Base-by-base conservation (phyloP, 257 asterid genomes). In the Forsythia viridissima region DNA sequence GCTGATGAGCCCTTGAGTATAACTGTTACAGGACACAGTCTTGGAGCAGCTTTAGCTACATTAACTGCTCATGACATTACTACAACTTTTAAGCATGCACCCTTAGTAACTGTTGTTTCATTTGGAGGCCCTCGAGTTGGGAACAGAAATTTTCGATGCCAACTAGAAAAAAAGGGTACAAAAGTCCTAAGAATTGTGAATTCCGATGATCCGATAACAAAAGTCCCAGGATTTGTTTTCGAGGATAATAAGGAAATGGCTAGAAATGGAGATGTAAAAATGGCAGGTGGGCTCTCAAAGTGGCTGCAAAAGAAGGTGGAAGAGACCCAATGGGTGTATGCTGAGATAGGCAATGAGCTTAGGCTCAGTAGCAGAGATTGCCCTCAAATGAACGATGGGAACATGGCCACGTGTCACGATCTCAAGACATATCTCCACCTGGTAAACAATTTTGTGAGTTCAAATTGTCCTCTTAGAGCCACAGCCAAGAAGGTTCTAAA, bases 71-170 rank as follows among this genome's bases (percentile, higher is more conserved):
- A 92, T 74, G 99, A 95, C 80, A 88, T 95, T 44, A 85, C 87
- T 8, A 80, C 89, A 20, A 80, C 85, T 0, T 90, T 91, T 83
- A 74, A 69, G 9, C 77, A 86, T 3, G 89, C 91, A 38, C 99
- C 99, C 1, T 3, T 93, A 40, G 98, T 95, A 43, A 92, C 99
- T 2, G 97, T 93, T 0, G 89, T 93, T 30, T 93, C 99, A 4
- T 95, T 95, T 76, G 99, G 98, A 0, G 97, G 97, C 12, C 99
- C 98, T 1, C 78, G 99, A 42, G 90, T 93, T 0, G 99, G 99
- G 0, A 94, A 95, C 88, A 86, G 42, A 55, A 84, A 63, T 43
- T 95, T 93, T 57, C 75, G 97, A 0, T 30, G 77, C 38, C 87
- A 87, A 13, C 38, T 95, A 7, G 96, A 90, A n/a, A 87, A 77